These are phyloP conservation scores for Solanum appendiculatum DNA, from an alignment of 257 asterid genomes.

Conservation along the genomic window DNA sequence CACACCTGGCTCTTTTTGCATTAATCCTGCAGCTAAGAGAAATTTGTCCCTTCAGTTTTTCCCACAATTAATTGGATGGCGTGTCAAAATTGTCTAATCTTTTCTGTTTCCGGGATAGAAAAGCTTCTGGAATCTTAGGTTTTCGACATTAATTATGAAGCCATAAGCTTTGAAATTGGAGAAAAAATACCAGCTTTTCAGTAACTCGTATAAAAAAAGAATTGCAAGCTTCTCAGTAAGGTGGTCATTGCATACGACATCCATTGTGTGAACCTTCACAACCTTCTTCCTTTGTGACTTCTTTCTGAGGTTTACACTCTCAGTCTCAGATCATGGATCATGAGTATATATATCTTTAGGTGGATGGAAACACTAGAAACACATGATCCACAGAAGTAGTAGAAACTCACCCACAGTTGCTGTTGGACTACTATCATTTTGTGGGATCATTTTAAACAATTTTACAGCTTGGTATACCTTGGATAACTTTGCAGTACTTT, in stretches of 20 bases:
- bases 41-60: not conserved
- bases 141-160: not conserved
- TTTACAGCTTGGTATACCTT: not conserved
- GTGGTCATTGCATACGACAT: not conserved
- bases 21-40: not conserved
- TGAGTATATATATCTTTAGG: not conserved
- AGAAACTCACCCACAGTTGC: not conserved
- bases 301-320: not conserved
- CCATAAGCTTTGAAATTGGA: not conserved
- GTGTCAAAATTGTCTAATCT: not conserved
- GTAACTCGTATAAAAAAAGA: not conserved
- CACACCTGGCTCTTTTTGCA: not conserved
- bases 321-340: not conserved
- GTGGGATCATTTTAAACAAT: not conserved
- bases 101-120: not conserved
- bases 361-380: not conserved
- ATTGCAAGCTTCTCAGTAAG: not conserved
- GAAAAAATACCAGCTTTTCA: not conserved
- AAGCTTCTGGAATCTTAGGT: not conserved
- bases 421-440: not conserved
- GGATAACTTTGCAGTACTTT: not conserved
- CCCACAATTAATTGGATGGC: not conserved
- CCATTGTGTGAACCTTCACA: not conserved
- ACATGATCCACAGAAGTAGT: not conserved
- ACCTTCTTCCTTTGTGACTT: not conserved